Evolutionary conservation across 345 rosid species (phyloP).

Genomic region (Mangifera indica): DNA sequence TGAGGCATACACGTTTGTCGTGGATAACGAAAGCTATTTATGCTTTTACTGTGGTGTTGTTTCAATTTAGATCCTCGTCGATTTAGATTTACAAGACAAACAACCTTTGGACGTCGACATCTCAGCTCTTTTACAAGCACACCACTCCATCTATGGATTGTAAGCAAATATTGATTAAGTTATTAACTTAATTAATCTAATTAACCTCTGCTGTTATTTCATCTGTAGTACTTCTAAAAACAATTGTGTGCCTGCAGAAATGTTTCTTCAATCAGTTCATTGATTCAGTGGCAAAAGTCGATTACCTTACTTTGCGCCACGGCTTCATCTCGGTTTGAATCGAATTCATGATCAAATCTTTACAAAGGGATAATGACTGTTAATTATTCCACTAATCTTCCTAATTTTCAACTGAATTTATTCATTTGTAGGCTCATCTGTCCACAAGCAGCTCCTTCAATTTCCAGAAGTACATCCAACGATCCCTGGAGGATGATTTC

Average conservation of each 20-base stretch:
- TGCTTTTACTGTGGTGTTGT: not conserved
- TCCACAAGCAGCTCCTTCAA: conserved; percentile 46
- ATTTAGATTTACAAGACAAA: conserved; percentile 60
- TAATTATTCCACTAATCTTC: no score
- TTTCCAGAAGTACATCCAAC: conserved; percentile 68
- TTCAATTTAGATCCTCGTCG: conserved; percentile 56
- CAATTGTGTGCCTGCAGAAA: conserved; percentile 38
- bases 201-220: no score
- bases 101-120: conserved; percentile 73
- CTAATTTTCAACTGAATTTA: no score
- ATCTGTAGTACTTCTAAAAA: no score
- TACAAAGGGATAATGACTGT: no score
- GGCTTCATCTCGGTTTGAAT: conserved; percentile 60
- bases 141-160: conserved; percentile 47
- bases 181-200: no score
- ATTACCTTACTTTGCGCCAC: conserved; percentile 75
- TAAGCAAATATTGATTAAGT: conserved; percentile 24
- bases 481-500: conserved; percentile 79
- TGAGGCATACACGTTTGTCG: no score
- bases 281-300: conserved; percentile 67
- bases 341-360: no score
- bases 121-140: conserved; percentile 40
- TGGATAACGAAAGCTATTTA: no score
- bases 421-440: conserved; percentile 45
- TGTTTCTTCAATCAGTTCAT: conserved; percentile 74